phyloP scores from a whole-genome alignment of 805 yeast species.

The Grigorovia jiainica region DNA sequence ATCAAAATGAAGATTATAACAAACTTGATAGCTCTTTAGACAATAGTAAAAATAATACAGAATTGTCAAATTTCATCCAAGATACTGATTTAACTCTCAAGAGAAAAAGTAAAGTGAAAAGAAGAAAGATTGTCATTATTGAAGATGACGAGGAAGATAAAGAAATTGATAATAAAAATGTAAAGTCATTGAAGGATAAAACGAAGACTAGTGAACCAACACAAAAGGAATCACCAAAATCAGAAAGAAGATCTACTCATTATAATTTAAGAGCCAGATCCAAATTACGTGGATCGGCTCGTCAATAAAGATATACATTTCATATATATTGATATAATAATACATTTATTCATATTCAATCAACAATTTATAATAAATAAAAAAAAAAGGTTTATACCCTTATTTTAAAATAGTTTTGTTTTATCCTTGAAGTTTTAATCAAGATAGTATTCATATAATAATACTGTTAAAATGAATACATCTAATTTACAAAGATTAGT shows the following conservation, averaged over 20 bases:
- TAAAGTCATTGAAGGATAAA: constrained; percentile 21
- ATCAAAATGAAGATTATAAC: too few relatives aligned
- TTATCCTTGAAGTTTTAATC: too few relatives aligned
- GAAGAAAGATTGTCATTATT: not conserved
- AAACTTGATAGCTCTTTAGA: too few relatives aligned
- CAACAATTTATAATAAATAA: not conserved
- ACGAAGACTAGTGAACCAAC: constrained; percentile 21
- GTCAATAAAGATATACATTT: not conserved
- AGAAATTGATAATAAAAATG: constrained; percentile 9
- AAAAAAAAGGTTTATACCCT: not conserved
- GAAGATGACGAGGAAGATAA: constrained; percentile 2
- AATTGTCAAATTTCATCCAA: too few relatives aligned
- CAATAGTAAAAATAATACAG: too few relatives aligned
- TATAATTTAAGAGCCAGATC: constrained; percentile 27
- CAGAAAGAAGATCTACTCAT: constrained; percentile 24
- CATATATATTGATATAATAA: not conserved
- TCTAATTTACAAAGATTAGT: too few relatives aligned
- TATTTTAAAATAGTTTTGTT: too few relatives aligned
- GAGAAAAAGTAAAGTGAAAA: constrained; percentile 3
- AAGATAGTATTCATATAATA: too few relatives aligned
- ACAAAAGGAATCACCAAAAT: constrained; percentile 14
- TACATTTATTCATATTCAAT: not conserved
- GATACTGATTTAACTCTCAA: not conserved
- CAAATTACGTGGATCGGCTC: constrained; percentile 14
- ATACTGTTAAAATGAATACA: too few relatives aligned